phyloP scores from a whole-genome alignment of 208 protist species.

The Crithidia thermophila region DNA sequence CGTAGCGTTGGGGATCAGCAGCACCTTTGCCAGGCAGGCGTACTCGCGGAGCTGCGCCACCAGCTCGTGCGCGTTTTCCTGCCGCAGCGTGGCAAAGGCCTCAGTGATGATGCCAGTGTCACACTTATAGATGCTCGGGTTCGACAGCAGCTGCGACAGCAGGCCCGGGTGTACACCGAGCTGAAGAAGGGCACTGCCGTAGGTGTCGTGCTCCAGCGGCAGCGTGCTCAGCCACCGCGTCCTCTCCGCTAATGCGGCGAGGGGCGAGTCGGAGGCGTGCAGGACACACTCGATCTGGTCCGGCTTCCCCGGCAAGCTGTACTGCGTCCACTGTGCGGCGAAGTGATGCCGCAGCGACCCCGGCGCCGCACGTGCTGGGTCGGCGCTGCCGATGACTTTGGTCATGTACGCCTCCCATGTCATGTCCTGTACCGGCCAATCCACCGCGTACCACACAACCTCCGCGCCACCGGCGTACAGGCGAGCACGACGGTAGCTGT shows the following conservation, averaged over 20 bases:
- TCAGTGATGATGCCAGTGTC: conserved; percentile 17
- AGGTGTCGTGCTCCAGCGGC: conserved; percentile 66
- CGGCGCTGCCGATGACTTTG: conserved; percentile 66
- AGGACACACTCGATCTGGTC: conserved; percentile 80
- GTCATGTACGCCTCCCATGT: conserved; percentile 61
- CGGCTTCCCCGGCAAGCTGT: conserved; percentile 61
- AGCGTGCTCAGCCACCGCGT: conserved; percentile 60
- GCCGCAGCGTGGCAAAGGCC: conserved; percentile 17
- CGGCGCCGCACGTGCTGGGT: conserved; percentile 40
- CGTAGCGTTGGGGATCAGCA: conserved; percentile 10
- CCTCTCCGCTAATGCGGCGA: conserved; percentile 86
- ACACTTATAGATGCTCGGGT: conserved; percentile 50
- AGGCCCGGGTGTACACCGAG: conserved; percentile 49
- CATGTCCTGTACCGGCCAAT: conserved; percentile 59
- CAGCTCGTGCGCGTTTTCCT: conserved; percentile 23
- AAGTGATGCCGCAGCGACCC: conserved; percentile 68
- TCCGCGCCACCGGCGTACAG: conserved; percentile 45
- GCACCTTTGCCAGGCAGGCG: conserved; percentile 2
- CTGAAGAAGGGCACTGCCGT: conserved; percentile 67
- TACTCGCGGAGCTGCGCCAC: conserved; percentile 18
- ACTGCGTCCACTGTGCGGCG: conserved; percentile 50
- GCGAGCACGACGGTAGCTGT: conserved; percentile 60
- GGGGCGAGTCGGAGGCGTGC: conserved; percentile 65
- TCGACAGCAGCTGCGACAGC: conserved; percentile 42
- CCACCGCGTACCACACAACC: conserved; percentile 68